phyloP scores from a whole-genome alignment of 2,329 filamentous ascomycete genomes.

The Ophiocordyceps sinensis region DNA sequence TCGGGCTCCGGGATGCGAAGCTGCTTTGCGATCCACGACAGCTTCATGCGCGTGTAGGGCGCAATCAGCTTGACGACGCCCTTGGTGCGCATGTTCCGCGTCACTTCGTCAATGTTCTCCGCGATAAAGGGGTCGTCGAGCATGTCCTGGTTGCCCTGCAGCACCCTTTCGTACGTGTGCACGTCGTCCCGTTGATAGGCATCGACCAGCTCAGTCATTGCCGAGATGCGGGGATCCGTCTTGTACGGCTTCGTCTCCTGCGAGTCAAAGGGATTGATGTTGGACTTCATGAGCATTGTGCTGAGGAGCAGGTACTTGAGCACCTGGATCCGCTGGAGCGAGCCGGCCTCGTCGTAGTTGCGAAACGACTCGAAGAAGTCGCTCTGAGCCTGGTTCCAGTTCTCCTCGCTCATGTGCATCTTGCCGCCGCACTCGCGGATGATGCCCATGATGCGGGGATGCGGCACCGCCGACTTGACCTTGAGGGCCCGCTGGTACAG shows the following conservation, averaged over 20 bases:
- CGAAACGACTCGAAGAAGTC: constrained; percentile 99
- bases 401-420: constrained; percentile 99
- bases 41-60: constrained; percentile 83
- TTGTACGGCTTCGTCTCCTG: constrained; percentile 98
- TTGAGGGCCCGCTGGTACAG: constrained; percentile 84
- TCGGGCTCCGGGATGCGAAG: constrained; percentile 76
- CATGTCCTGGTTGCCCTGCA: constrained; percentile 78
- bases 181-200: constrained; percentile 95
- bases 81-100: constrained; percentile 94
- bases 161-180: constrained; percentile 73
- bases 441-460: constrained; percentile 98
- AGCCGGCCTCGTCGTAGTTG: constrained; percentile 97
- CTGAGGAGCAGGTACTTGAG: constrained; percentile 93
- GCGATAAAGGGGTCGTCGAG: constrained; percentile 90
- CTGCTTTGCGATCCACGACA: constrained; percentile 75
- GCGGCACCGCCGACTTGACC: constrained; percentile 91
- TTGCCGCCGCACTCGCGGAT: constrained; percentile 98
- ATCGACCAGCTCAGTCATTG: constrained; percentile 94
- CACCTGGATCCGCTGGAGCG: constrained; percentile 89
- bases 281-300: constrained; percentile 96
- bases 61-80: constrained; percentile 85
- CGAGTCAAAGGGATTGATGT: constrained; percentile 97
- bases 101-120: constrained; percentile 98
- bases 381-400: constrained; percentile 92
- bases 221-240: constrained; percentile 83